phyloP scores from a whole-genome alignment of 208 protist genomes.

The Trypanosoma avium region DNA sequence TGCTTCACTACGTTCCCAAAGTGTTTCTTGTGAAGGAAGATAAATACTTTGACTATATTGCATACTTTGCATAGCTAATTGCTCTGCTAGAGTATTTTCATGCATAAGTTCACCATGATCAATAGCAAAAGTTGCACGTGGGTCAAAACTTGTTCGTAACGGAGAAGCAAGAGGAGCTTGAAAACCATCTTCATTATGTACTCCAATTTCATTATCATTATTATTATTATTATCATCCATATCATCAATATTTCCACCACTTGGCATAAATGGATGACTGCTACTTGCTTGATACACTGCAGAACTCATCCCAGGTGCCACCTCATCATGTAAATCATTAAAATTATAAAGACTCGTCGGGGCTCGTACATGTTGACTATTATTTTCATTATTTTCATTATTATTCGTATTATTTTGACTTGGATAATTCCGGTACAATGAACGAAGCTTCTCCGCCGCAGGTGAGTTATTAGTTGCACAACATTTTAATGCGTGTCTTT shows the following conservation, averaged over 20 bases:
- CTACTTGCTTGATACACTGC: constrained; percentile 13
- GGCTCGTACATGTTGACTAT: no score
- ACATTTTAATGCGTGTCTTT: constrained; percentile 51
- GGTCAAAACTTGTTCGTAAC: constrained; percentile 40
- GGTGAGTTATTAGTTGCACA: not conserved
- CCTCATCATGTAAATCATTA: constrained; percentile 30
- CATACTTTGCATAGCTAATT: constrained; percentile 33
- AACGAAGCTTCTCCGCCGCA: no score
- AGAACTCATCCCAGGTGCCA: not conserved
- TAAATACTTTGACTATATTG: constrained; percentile 46
- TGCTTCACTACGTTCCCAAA: constrained; percentile 31
- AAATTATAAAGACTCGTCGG: constrained; percentile 47
- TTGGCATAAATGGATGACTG: constrained; percentile 9
- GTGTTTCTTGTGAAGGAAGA: constrained; percentile 43
- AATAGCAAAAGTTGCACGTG: constrained; percentile 32
- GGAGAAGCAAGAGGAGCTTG: constrained; percentile 28
- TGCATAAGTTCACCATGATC: constrained; percentile 26
- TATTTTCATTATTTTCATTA: no score
- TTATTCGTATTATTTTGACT: no score
- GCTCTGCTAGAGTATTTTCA: constrained; percentile 24
- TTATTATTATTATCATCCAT: not conserved
- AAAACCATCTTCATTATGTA: constrained; percentile 9
- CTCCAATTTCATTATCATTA: not conserved
- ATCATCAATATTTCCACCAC: not conserved
- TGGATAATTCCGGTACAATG: no score